These are phyloP conservation scores for Paraphysoderma sedebokerense DNA, from an alignment of 371 early-diverging fungal genomes.

Conservation along the genomic window DNA sequence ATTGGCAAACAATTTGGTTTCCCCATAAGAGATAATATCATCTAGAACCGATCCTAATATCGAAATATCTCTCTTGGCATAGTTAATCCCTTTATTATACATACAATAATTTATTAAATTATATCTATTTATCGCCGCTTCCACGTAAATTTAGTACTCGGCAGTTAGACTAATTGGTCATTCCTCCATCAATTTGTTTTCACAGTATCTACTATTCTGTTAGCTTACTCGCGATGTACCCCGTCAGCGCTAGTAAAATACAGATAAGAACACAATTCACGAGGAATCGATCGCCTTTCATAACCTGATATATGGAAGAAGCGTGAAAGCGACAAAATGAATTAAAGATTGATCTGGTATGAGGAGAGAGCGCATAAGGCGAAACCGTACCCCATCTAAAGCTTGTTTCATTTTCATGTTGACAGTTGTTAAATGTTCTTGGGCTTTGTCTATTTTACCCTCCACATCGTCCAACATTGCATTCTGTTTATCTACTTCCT, in stretches of 20 bases:
- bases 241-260: slow-evolving; percentile 24
- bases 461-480: slow-evolving; percentile 24
- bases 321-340: background rate
- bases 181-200: too few relatives aligned
- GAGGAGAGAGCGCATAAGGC: background rate
- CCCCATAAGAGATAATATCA: too few relatives aligned
- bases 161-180: too few relatives aligned
- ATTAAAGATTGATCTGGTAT: background rate
- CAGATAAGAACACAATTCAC: slow-evolving; percentile 33
- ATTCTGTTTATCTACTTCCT: slow-evolving; percentile 34
- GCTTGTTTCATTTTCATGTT: slow-evolving; percentile 29
- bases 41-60: too few relatives aligned
- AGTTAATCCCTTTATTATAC: too few relatives aligned
- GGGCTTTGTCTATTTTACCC: slow-evolving; percentile 23
- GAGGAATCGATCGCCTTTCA: slow-evolving; percentile 40
- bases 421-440: slow-evolving; percentile 30
- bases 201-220: too few relatives aligned
- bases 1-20: too few relatives aligned
- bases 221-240: slow-evolving; percentile 19
- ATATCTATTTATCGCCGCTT: too few relatives aligned
- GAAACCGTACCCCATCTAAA: slow-evolving; percentile 29
- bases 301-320: too few relatives aligned
- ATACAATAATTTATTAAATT: too few relatives aligned
- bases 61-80: too few relatives aligned
- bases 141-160: too few relatives aligned